Conservation (phyloP, 2,329 filamentous ascomycete genomes). For the Xylaria sp. region DNA sequence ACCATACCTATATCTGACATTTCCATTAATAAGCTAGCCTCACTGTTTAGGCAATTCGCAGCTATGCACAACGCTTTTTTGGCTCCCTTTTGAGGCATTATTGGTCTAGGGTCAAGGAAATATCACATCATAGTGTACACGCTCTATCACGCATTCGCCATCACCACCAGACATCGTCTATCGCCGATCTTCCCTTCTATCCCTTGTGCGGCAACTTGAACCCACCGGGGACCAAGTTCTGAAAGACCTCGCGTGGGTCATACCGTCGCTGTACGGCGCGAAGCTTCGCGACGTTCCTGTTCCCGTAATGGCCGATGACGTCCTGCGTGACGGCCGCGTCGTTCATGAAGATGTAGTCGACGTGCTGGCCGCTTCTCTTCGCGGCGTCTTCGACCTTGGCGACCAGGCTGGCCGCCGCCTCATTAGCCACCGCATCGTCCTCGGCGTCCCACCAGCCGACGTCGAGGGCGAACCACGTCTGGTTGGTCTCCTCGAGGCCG, state of each 20-base stretch:
- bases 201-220: conserved; percentile 42
- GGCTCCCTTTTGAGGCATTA: conserved; percentile 19
- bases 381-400: conserved; percentile 39
- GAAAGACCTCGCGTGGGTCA: conserved; percentile 41
- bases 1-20: neutral
- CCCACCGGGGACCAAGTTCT: conserved; percentile 41
- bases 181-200: conserved; percentile 20
- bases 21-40: conserved; percentile 6
- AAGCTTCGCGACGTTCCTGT: conserved; percentile 40
- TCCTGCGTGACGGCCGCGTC: conserved; percentile 42
- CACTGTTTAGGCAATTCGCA: neutral
- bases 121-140: conserved; percentile 34
- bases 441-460: conserved; percentile 44
- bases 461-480: conserved; percentile 48
- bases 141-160: neutral
- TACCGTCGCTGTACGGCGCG: conserved; percentile 40
- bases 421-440: conserved; percentile 41
- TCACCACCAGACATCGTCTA: conserved; percentile 18
- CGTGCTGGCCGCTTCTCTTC: conserved; percentile 35
- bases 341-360: conserved; percentile 47
- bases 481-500: conserved; percentile 45
- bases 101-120: conserved; percentile 14
- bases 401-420: conserved; percentile 41
- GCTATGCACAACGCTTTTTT: conserved; percentile 16
- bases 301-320: conserved; percentile 44